Evolutionary conservation across 352 stramenopile genomes (phyloP).

Genomic region (Pythium biforme): DNA sequence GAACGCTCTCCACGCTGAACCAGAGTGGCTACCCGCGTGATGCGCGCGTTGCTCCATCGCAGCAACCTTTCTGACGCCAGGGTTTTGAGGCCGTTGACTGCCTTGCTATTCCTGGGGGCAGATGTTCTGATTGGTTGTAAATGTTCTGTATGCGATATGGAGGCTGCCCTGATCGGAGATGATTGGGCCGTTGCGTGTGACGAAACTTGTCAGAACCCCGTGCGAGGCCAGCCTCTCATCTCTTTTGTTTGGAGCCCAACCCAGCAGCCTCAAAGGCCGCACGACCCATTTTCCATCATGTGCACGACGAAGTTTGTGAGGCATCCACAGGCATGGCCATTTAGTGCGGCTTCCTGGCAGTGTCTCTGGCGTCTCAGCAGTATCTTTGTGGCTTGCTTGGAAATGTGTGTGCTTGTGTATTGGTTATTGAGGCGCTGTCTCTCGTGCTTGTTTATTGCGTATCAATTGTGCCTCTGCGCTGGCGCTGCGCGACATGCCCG

Average conservation of each 20-base stretch:
- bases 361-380: too few species aligned
- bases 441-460: neutral
- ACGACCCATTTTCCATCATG: neutral
- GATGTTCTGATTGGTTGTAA: neutral
- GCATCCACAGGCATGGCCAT: too few species aligned
- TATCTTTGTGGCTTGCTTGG: neutral
- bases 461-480: neutral
- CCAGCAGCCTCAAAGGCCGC: neutral
- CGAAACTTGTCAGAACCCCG: conserved; percentile 10
- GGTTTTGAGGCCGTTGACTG: neutral
- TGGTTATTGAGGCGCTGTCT: neutral
- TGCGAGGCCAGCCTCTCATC: neutral
- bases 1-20: conserved; percentile 2
- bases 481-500: neutral
- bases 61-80: conserved; percentile 15
- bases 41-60: neutral
- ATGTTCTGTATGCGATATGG: conserved; percentile 14
- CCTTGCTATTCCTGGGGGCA: neutral
- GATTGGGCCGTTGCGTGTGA: conserved; percentile 20
- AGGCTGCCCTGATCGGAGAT: neutral
- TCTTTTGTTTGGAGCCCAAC: neutral
- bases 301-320: too few species aligned
- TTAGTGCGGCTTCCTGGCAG: too few species aligned
- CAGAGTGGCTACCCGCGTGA: neutral
- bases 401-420: neutral